Conservation (phyloP, 805 yeast genomes). For the Myxozyma neglecta region DNA sequence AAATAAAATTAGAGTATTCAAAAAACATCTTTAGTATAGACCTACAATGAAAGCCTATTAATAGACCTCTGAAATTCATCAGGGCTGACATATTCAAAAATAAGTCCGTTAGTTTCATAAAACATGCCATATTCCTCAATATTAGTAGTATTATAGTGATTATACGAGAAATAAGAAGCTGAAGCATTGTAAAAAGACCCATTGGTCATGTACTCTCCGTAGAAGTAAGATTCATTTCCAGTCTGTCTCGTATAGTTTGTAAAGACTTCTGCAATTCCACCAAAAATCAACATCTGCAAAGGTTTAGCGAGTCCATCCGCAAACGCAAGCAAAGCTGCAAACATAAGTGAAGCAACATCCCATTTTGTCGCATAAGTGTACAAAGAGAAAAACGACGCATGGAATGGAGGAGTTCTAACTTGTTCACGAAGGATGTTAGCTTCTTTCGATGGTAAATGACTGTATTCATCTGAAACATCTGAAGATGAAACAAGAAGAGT, state of each 20-base stretch:
- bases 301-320: slow-evolving; percentile 45
- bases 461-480: slow-evolving; percentile 24
- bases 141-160: neutral
- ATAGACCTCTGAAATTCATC: slow-evolving; percentile 40
- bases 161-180: neutral
- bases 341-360: slow-evolving; percentile 5
- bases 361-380: slow-evolving; percentile 39
- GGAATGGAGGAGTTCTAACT: slow-evolving; percentile 30
- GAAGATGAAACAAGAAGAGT: neutral
- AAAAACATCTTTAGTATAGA: neutral
- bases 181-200: slow-evolving; percentile 5
- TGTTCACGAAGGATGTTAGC: slow-evolving; percentile 40
- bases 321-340: slow-evolving; percentile 36
- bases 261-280: slow-evolving; percentile 18
- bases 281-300: slow-evolving; percentile 17
- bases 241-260: slow-evolving; percentile 35
- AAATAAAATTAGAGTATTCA: neutral
- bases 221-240: slow-evolving; percentile 19
- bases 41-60: slow-evolving; percentile 40
- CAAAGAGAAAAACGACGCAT: slow-evolving; percentile 34
- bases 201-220: neutral
- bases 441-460: slow-evolving; percentile 37
- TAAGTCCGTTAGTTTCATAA: slow-evolving; percentile 18
- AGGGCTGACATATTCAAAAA: slow-evolving; percentile 26
- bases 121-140: neutral